Evolutionary conservation across 1,139 yeast genomes (phyloP), one percentile per base, ranked within the genome.

Genomic region (Sugiyamaella pinicola): DNA sequence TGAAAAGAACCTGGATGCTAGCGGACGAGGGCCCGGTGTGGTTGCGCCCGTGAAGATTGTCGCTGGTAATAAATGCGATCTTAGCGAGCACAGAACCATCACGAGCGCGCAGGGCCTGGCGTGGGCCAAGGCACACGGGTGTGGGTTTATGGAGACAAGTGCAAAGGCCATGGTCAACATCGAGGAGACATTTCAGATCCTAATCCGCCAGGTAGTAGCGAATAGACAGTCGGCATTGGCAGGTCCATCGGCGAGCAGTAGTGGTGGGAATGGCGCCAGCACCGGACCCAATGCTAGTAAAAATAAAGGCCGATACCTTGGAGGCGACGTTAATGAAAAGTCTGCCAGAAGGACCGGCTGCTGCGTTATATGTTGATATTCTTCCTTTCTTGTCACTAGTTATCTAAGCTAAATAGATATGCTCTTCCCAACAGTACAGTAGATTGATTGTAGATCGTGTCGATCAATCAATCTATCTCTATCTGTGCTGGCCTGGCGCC

Each of bases 111-210:
- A 88, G 66, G 97, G 96, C 42, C 78, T 81, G 59, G 81, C 79
- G 47, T 80, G 91, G 68, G 95, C 96, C 42, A 82, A 80, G 63
- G 79, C 80, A 56, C 86, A 81, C 64, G 80, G 81, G 60, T 85
- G 91, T 57, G 88, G 88, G 49, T 90, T 89, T 67, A 79, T 88
- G 72, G 97, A 90, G 70, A 88, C 96, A 4, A 82, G 90, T 56
- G 96, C 96, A 24, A 87, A 88, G 74, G 89, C 85, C 67, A 83
- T 89, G 68, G 87, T 88, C 69, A 88, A 90, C 65, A 95, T 90
- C 52, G 96, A 89, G 68, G 95, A 87, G 65, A 87, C 95, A 1
- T 89, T 90, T 67, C 83, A 78, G 61, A 83, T 81, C 33, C 71
- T 86, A 59, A 88, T 85, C 15, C 78, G 90, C 60, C 77, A 79